phyloP scores from a whole-genome alignment of 2,329 filamentous ascomycete genomes.

The Chrysosporium queenslandicum region DNA sequence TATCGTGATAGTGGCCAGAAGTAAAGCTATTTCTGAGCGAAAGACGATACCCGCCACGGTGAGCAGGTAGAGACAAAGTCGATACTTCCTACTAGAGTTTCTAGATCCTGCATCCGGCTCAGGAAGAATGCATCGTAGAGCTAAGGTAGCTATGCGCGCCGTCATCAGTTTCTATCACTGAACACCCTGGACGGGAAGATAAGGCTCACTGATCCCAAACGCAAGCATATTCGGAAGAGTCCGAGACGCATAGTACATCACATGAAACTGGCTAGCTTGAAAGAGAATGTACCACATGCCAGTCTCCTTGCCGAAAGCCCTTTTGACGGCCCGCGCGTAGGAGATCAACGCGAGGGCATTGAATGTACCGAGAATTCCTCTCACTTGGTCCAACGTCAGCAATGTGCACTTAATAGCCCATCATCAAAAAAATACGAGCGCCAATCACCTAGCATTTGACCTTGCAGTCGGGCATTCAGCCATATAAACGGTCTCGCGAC shows the following conservation, averaged over 20 bases:
- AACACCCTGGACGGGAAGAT: background rate
- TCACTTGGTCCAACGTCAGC: slow-evolving; percentile 40
- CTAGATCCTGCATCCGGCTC: slow-evolving; percentile 22
- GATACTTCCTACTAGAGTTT: slow-evolving; percentile 42
- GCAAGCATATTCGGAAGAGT: slow-evolving; percentile 96
- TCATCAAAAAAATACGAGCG: background rate
- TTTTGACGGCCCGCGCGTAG: slow-evolving; percentile 55
- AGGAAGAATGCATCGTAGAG: slow-evolving; percentile 42
- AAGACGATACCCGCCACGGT: slow-evolving; percentile 76
- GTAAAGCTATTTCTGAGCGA: slow-evolving; percentile 75
- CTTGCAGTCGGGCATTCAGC: slow-evolving; percentile 48
- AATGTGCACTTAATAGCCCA: background rate
- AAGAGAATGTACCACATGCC: slow-evolving; percentile 72
- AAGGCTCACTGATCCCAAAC: slow-evolving; percentile 63
- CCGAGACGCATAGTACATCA: slow-evolving; percentile 83
- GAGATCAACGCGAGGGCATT: slow-evolving; percentile 61
- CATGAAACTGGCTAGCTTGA: slow-evolving; percentile 78
- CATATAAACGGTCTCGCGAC: slow-evolving; percentile 57
- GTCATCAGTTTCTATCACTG: background rate
- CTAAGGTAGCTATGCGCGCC: slow-evolving; percentile 28
- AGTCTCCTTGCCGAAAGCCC: slow-evolving; percentile 57
- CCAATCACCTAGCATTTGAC: slow-evolving; percentile 46
- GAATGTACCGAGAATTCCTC: slow-evolving; percentile 64
- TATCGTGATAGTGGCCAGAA: slow-evolving; percentile 59
- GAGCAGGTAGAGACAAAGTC: slow-evolving; percentile 61